Base-by-base conservation (phyloP, 768 basidiomycete genomes). In the Trametes maxima region DNA sequence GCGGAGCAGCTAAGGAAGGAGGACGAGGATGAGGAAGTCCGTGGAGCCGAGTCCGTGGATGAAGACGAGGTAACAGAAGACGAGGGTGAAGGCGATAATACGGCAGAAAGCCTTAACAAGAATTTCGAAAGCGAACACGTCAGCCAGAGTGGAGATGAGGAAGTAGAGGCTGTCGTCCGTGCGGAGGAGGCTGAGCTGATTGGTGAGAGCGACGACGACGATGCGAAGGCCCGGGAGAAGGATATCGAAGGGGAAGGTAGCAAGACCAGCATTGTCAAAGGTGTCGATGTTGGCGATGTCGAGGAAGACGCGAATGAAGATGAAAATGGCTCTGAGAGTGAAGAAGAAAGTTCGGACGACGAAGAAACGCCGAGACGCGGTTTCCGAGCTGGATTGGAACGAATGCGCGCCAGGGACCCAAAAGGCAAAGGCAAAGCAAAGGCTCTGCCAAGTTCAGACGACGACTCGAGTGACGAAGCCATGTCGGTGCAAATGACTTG, bases 1-100 rank as follows among this genome's bases (percentile, higher is more conserved):
- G 79, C 74, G 54, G 78, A 77, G 57, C 73, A 70, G 64, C 81
- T 87, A 69, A 69, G 64, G 53, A 59, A 40, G 42, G 85, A 87
- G 65, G 70, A 70, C 16, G 69, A 65, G 52, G 70, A 67, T 17
- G 36, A 42, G 60, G 45, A 22, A n/a, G 37, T 22, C 17, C 51
- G 54, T 11, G 57, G 43, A 5, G 39, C 51, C 7, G 61, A 56
- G 60, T 64, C 53, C n/a, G 58, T 48, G 8, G 57, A 51, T 7
- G 59, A 54, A 16, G 52, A 51, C 5, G 57, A 47, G 35, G 50
- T 36, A 7, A 44, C 28, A 11, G 21, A 66, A n/a, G 68, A 67
- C 16, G 65, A 67, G 1, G 65, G 61, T 1, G 68, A 62, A 22
- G 72, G 66, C 35, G 69, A 63, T n/a, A n/a, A 42, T 35, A 65